phyloP scores from a whole-genome alignment of 108 stramenopile genomes.

The Halocafeteria seosinensis region DNA sequence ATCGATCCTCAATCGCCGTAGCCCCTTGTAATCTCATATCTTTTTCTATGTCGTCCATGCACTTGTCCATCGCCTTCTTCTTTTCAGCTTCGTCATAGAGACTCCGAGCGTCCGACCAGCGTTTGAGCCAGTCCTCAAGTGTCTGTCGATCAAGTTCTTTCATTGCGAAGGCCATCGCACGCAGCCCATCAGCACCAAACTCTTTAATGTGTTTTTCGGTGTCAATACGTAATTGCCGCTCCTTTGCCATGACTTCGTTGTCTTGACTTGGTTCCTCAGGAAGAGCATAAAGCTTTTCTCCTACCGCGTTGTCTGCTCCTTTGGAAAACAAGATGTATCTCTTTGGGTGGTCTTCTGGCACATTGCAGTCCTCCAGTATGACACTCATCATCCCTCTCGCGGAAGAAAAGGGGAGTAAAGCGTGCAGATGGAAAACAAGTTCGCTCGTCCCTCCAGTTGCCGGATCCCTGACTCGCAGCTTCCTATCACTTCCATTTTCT shows the following conservation, averaged over 20 bases:
- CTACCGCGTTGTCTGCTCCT: conserved; percentile 9
- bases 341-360: background rate
- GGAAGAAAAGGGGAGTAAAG: background rate
- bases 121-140: background rate
- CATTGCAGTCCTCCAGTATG: background rate
- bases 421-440: background rate
- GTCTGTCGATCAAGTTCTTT: conserved; percentile 1
- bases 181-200: conserved; percentile 34
- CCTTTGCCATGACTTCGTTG: conserved; percentile 3
- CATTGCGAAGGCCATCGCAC: conserved; percentile 30
- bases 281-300: conserved; percentile 24
- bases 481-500: background rate
- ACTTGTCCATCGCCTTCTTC: conserved; percentile 45
- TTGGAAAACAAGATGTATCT: conserved; percentile 6
- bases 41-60: conserved; percentile 55
- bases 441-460: background rate
- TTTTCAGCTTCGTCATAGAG: conserved; percentile 2
- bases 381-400: conserved; percentile 1
- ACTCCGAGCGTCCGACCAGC: background rate
- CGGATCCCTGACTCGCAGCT: background rate
- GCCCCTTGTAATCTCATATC: conserved; percentile 71
- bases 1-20: conserved; percentile 87
- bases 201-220: conserved; percentile 12
- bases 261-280: conserved; percentile 9
- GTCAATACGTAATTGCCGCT: background rate